Conservation (phyloP, 495 filamentous ascomycete genomes). For the Entonaema liquescens region DNA sequence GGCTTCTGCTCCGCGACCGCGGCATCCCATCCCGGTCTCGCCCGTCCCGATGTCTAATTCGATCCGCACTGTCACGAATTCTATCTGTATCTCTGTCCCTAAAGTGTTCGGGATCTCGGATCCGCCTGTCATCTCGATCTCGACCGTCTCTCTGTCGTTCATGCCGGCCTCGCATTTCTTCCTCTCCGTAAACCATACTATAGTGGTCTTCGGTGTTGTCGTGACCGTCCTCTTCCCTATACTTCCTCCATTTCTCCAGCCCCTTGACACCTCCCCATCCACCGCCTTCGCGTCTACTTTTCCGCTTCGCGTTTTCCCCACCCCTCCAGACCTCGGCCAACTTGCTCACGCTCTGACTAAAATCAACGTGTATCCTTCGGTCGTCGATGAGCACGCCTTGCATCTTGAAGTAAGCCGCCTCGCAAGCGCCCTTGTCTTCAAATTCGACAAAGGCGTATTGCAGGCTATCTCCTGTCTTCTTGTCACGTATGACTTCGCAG, state of each 20-base stretch:
- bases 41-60: conserved; percentile 14
- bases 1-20: conserved; percentile 53
- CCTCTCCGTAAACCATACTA: conserved; percentile 84
- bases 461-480: conserved; percentile 90
- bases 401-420: conserved; percentile 99
- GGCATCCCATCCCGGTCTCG: conserved; percentile 20
- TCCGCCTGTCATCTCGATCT: conserved; percentile 26
- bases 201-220: conserved; percentile 64
- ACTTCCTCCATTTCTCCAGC: conserved; percentile 90
- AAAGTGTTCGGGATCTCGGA: conserved; percentile 25
- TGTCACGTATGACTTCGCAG: conserved; percentile 96
- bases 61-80: conserved; percentile 28
- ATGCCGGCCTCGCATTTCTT: conserved; percentile 63
- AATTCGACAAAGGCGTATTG: conserved; percentile 99
- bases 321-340: conserved; percentile 90
- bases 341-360: conserved; percentile 94
- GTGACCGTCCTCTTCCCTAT: conserved; percentile 72
- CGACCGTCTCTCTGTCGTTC: conserved; percentile 41
- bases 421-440: conserved; percentile 88
- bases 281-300: conserved; percentile 78
- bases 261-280: conserved; percentile 90
- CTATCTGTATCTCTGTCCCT: conserved; percentile 11
- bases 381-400: conserved; percentile 95
- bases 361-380: conserved; percentile 97
- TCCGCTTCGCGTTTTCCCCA: conserved; percentile 85